phyloP scores from a whole-genome alignment of 495 filamentous ascomycete species.

The Aspergillus panamensis region DNA sequence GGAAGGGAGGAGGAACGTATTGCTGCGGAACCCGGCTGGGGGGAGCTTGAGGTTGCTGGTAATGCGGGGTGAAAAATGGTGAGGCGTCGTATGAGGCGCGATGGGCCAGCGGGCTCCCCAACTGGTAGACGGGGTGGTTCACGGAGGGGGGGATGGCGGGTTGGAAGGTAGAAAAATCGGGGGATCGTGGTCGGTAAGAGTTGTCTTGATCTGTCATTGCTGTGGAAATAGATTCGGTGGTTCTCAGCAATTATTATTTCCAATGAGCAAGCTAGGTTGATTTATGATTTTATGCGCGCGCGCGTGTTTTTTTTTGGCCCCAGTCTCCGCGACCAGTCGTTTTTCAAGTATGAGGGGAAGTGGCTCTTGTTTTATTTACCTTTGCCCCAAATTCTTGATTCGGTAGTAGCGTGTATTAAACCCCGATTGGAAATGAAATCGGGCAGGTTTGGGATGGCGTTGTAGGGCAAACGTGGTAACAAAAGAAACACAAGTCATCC shows the following conservation, averaged over 20 bases:
- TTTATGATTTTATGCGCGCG: slow-evolving; percentile 8
- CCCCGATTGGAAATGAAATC: background rate
- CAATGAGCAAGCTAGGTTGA: background rate
- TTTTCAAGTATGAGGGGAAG: slow-evolving; percentile 2
- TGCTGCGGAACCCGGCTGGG: slow-evolving; percentile 28
- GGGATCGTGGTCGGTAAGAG: slow-evolving; percentile 43
- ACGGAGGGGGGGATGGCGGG: slow-evolving; percentile 33
- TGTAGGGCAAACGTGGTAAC: background rate
- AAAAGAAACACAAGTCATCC: background rate
- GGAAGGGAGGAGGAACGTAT: slow-evolving; percentile 35
- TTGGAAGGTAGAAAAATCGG: slow-evolving; percentile 47
- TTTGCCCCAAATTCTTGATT: slow-evolving; percentile 3
- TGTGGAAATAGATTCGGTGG: slow-evolving; percentile 17
- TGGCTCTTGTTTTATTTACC: slow-evolving; percentile 1
- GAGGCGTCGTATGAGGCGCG: slow-evolving; percentile 45
- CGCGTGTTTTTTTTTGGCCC: background rate
- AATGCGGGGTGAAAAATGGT: slow-evolving; percentile 37
- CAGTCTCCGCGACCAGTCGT: background rate
- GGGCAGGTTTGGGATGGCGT: background rate
- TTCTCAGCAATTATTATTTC: slow-evolving; percentile 16
- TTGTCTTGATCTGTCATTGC: slow-evolving; percentile 45
- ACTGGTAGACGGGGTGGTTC: slow-evolving; percentile 35
- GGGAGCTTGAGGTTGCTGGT: slow-evolving; percentile 28
- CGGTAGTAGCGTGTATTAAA: background rate
- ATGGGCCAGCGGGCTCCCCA: slow-evolving; percentile 33